A percentile compares a stretch with the other conserved stretches of the same genome.
Evolutionary conservation across 108 stramenopile species (phyloP).

Genomic region (Aureococcus anophagefferens): DNA sequence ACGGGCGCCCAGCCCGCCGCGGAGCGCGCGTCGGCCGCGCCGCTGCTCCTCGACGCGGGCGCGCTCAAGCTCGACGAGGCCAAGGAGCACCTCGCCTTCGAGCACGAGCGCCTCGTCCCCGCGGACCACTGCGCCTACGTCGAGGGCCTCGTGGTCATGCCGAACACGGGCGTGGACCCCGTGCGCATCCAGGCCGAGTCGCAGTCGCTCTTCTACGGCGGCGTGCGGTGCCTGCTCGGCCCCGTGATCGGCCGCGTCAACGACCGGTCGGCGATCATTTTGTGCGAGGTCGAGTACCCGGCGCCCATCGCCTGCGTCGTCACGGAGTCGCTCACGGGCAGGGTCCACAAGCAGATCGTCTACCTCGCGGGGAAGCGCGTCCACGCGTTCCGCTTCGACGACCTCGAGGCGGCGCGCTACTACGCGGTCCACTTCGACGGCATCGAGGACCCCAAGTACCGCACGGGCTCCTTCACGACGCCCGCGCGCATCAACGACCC

Average conservation of each 20-base stretch:
- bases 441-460: constrained; percentile 2
- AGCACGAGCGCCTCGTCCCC: neutral
- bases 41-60: too few species aligned
- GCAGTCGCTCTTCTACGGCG: neutral
- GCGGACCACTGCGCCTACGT: neutral
- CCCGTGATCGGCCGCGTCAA: constrained; percentile 6
- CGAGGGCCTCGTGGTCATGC: neutral
- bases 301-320: constrained; percentile 10
- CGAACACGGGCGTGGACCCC: neutral
- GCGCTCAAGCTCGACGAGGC: too few species aligned
- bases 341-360: neutral
- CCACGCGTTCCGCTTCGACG: constrained; percentile 6
- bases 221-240: constrained; percentile 1
- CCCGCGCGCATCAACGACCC: too few species aligned
- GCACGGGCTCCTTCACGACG: constrained; percentile 12
- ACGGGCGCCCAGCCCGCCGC: too few species aligned
- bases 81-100: neutral
- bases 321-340: constrained; percentile 3
- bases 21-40: too few species aligned
- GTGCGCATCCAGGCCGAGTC: constrained; percentile 1
- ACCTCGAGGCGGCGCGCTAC: neutral
- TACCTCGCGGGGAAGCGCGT: neutral
- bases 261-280: neutral
- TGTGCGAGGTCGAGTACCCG: constrained; percentile 6
- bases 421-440: constrained; percentile 11